These are phyloP conservation scores for Pestalotiopsis fici DNA, from an alignment of 2,329 filamentous ascomycete genomes.

Conservation along the genomic window DNA sequence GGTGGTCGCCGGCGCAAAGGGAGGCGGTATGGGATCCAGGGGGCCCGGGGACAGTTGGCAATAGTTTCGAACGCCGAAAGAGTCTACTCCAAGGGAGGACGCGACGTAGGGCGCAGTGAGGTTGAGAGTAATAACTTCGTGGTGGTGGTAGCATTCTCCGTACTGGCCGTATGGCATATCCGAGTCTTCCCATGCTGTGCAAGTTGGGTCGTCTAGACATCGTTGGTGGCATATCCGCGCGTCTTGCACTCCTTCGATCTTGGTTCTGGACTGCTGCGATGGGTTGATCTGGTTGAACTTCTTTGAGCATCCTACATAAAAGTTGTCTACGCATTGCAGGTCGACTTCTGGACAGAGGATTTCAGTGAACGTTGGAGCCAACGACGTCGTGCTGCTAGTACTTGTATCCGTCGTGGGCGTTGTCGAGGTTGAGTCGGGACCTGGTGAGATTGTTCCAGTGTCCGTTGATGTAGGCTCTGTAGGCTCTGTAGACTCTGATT, in stretches of 20 bases:
- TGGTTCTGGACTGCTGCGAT: background rate
- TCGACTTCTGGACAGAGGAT: background rate
- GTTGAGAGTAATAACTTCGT: background rate
- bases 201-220: background rate
- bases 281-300: background rate
- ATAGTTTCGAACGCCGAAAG: background rate
- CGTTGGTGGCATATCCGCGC: background rate
- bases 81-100: background rate
- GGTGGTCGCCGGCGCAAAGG: background rate
- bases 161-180: background rate
- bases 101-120: background rate
- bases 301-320: background rate
- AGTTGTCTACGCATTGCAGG: background rate
- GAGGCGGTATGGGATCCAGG: background rate
- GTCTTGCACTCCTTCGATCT: background rate
- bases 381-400: background rate
- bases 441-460: background rate
- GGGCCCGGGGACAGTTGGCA: background rate
- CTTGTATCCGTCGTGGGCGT: background rate
- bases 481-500: too few relatives aligned
- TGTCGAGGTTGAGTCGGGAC: background rate
- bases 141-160: background rate
- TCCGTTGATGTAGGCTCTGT: background rate
- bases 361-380: background rate
- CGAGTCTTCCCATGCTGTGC: background rate